These are phyloP conservation scores for Acarospora socialis DNA, from an alignment of 2,329 filamentous ascomycete species.

Conservation along the genomic window DNA sequence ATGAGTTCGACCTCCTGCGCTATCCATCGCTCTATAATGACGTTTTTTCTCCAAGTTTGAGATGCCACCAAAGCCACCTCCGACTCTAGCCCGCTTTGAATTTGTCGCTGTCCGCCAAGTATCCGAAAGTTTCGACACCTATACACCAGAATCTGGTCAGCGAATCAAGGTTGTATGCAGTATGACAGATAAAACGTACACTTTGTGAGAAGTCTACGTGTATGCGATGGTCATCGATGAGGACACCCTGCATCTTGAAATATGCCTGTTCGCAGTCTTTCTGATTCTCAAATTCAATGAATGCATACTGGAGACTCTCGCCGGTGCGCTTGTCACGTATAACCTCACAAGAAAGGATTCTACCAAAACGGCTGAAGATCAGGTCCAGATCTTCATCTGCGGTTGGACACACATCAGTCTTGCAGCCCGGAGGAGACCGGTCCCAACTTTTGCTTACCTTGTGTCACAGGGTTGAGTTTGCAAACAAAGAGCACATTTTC, in stretches of 20 bases:
- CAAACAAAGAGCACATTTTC: slow-evolving; percentile 97
- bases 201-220: slow-evolving; percentile 98
- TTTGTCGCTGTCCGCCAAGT: slow-evolving; percentile 81
- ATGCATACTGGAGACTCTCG: slow-evolving; percentile 92
- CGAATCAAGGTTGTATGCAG: slow-evolving; percentile 1
- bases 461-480: slow-evolving; percentile 94
- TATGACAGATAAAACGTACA: slow-evolving; percentile 57
- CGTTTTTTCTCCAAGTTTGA: slow-evolving; percentile 75
- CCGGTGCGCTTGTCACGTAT: slow-evolving; percentile 88
- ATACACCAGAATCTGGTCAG: slow-evolving; percentile 13
- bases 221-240: slow-evolving; percentile 94
- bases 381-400: slow-evolving; percentile 79
- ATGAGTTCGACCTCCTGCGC: slow-evolving; percentile 25
- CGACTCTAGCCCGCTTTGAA: slow-evolving; percentile 52
- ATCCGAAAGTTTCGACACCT: slow-evolving; percentile 65
- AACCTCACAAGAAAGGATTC: slow-evolving; percentile 88
- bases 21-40: slow-evolving; percentile 64
- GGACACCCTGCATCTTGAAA: slow-evolving; percentile 95
- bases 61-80: slow-evolving; percentile 82
- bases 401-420: slow-evolving; percentile 8
- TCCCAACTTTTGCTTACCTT: slow-evolving; percentile 30
- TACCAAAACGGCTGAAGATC: slow-evolving; percentile 94
- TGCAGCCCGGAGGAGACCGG: neutral
- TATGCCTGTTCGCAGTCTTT: slow-evolving; percentile 88
- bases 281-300: slow-evolving; percentile 92